These are phyloP conservation scores for Saccharomyces hybrid DNA, from an alignment of 1,139 yeast species.

Conservation along the genomic window DNA sequence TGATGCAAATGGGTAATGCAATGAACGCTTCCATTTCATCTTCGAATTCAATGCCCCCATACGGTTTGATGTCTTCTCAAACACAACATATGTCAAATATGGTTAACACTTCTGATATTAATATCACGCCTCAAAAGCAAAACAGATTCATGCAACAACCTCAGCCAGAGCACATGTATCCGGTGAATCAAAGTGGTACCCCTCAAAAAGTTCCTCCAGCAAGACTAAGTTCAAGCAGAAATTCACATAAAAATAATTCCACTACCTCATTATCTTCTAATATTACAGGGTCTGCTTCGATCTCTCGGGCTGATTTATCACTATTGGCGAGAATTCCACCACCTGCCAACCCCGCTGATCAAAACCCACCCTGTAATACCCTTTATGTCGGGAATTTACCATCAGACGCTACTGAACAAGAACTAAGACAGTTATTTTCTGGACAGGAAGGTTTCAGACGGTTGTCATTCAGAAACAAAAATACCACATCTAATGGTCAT, in stretches of 20 bases:
- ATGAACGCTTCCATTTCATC: slow-evolving; percentile 18
- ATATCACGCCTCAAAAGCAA: not conserved
- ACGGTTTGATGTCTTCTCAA: not conserved
- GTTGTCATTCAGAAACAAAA: slow-evolving; percentile 76
- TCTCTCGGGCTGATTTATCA: slow-evolving; percentile 59
- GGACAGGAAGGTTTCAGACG: slow-evolving; percentile 91
- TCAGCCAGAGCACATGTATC: slow-evolving; percentile 8
- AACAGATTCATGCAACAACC: slow-evolving; percentile 6
- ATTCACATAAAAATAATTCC: slow-evolving; percentile 7
- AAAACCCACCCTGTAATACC: slow-evolving; percentile 97
- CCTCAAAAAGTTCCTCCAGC: slow-evolving; percentile 15
- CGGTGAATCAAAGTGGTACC: slow-evolving; percentile 8
- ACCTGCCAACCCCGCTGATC: slow-evolving; percentile 98
- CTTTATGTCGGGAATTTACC: slow-evolving; percentile 94
- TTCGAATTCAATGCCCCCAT: not conserved
- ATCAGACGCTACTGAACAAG: slow-evolving; percentile 94
- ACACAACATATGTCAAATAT: not conserved
- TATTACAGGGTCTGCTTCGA: slow-evolving; percentile 18
- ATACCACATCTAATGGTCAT: slow-evolving; percentile 33
- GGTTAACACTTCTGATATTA: slow-evolving; percentile 3
- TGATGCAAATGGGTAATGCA: slow-evolving; percentile 24
- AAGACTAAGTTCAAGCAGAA: slow-evolving; percentile 11
- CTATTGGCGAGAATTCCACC: slow-evolving; percentile 78
- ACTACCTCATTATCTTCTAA: slow-evolving; percentile 6
- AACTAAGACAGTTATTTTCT: slow-evolving; percentile 76